Evolutionary conservation across 2,329 filamentous ascomycete species (phyloP), one percentile per base, ranked within the genome.

Genomic region (Aspergillus puulaauensis): DNA sequence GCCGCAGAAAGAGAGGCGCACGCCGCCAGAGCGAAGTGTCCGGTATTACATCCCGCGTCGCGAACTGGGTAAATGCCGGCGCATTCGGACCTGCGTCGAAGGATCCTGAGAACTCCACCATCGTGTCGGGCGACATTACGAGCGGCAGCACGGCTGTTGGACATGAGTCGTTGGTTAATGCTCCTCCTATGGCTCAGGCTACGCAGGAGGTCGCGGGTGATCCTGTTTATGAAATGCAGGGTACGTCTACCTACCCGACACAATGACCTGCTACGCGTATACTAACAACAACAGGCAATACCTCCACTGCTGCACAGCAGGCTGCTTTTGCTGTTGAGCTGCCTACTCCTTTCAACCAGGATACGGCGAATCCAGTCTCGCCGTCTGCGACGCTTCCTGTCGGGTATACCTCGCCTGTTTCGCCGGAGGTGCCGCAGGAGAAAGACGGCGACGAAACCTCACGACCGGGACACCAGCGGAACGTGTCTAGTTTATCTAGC

Each of bases 401-500:
- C 2, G 54, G 41, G 2, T 59, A 51, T 17, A 27, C 31, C 5
- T 63, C 61, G 2, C 61, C 61, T 2, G 17, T 63, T 6, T 55
- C 56, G 1, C 49, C 46, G 1, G 49, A 48, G 6, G 35, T 55
- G 0, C 51, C 59, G 14, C 54, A 58, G 14, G 58, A 60, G 4
- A 56, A 55, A 2, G 37, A 44, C 3, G 46, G 23, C 17, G 44
- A 27, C 7, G 37, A 27, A 3, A 27, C 54, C 2, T 4, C 23
- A 3, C 57, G 57, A 4, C 54, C 56, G 12, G 19, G 19, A 0
- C 60, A 64, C 24, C 27, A 46, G n/a, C 60, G 61, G 9, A 59
- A 62, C 3, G 17, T 59, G 2, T 64, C 61, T 3, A 59, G 56
- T 27, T 15, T 61, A 3, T 62, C 61, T 9, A 64, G 51, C 6